Evolutionary conservation across 2,329 filamentous ascomycete genomes (phyloP).

Genomic region (Aspergillus neotritici): DNA sequence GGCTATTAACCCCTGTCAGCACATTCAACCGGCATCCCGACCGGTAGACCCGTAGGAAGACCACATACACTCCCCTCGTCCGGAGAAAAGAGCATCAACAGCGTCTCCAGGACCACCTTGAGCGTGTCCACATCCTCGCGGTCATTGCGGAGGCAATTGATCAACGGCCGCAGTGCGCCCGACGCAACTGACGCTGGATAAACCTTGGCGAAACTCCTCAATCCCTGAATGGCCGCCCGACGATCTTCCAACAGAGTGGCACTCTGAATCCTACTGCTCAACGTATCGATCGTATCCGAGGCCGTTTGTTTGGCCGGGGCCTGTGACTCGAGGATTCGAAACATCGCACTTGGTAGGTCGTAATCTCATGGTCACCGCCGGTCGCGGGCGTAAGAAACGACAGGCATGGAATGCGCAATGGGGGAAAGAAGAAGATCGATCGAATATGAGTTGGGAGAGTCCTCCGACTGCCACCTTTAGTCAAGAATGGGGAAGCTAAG

Average conservation of each 20-base stretch:
- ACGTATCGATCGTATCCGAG: constrained; percentile 83
- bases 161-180: constrained; percentile 81
- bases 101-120: constrained; percentile 88
- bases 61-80: constrained; percentile 52
- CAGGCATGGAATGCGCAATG: constrained; percentile 24
- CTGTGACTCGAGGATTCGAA: constrained; percentile 59
- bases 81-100: constrained; percentile 83
- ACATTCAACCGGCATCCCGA: not conserved
- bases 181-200: constrained; percentile 95
- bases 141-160: constrained; percentile 78
- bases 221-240: constrained; percentile 81
- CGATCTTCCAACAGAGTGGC: constrained; percentile 92
- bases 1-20: constrained; percentile 50
- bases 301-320: constrained; percentile 94
- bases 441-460: too few species aligned
- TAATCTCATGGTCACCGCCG: constrained; percentile 39
- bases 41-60: constrained; percentile 4
- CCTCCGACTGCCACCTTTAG: too few species aligned
- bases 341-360: constrained; percentile 38
- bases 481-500: too few species aligned
- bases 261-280: constrained; percentile 80
- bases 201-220: constrained; percentile 93
- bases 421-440: constrained; percentile 9
- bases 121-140: constrained; percentile 92
- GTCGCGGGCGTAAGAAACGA: constrained; percentile 21